phyloP scores from a whole-genome alignment of 768 basidiomycete genomes.

The Punctularia strigosozonata region DNA sequence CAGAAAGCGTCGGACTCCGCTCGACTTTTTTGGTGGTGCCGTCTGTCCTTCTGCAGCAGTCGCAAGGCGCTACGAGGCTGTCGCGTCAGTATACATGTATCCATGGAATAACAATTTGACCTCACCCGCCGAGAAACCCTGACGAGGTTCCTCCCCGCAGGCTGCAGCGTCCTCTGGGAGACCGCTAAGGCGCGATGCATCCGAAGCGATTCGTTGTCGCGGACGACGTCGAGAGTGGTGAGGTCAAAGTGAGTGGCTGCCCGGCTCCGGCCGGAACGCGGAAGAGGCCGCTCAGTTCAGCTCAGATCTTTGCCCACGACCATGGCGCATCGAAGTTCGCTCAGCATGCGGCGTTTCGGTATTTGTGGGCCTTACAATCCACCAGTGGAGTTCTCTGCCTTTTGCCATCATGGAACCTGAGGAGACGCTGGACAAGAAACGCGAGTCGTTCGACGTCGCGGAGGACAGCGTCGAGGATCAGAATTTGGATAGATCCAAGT shows the following conservation, averaged over 20 bases:
- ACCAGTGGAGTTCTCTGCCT: too few relatives aligned
- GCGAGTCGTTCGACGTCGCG: too few relatives aligned
- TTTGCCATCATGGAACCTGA: too few relatives aligned
- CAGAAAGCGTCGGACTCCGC: conserved; percentile 46
- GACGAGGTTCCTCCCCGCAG: conserved; percentile 32
- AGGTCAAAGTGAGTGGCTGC: not conserved
- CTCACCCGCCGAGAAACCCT: conserved; percentile 52
- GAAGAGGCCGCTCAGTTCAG: too few relatives aligned
- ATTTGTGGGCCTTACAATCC: too few relatives aligned
- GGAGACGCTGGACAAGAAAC: too few relatives aligned
- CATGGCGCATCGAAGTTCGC: too few relatives aligned
- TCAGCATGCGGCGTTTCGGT: too few relatives aligned
- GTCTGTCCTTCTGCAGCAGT: conserved; percentile 36
- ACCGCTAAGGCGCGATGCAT: conserved; percentile 48
- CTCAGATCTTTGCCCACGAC: too few relatives aligned
- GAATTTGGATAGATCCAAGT: conserved; percentile 5
- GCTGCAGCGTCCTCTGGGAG: conserved; percentile 35
- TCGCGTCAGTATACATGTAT: too few relatives aligned
- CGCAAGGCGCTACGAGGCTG: conserved; percentile 49
- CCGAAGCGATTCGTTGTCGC: conserved; percentile 7
- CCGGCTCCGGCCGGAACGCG: too few relatives aligned
- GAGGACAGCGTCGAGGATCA: not conserved
- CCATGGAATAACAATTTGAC: conserved; percentile 6
- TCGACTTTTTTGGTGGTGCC: conserved; percentile 34
- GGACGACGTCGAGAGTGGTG: conserved; percentile 1